Percentiles rank a stretch among this genome's conserved stretches.
phyloP scores from a whole-genome alignment of 2,329 filamentous ascomycete species.

The Alternaria novae-zelandiae region DNA sequence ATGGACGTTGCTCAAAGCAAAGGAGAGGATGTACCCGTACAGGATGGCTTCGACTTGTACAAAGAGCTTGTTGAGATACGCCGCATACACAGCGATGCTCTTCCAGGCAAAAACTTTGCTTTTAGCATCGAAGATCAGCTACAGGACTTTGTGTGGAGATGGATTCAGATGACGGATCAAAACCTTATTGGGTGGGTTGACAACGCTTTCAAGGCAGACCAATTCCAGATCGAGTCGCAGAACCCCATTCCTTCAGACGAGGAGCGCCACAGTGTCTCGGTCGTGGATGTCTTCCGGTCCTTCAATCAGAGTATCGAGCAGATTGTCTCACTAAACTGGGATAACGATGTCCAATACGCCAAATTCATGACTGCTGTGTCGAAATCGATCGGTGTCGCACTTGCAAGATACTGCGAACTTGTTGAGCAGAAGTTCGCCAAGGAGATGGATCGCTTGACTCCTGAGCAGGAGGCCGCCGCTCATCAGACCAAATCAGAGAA shows the following conservation, averaged over 20 bases:
- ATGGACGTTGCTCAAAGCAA: slow-evolving; percentile 73
- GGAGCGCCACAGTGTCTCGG: slow-evolving; percentile 88
- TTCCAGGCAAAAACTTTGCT: slow-evolving; percentile 75
- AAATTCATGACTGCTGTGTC: slow-evolving; percentile 96
- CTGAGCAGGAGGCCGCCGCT: slow-evolving; percentile 80
- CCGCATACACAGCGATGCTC: slow-evolving; percentile 75
- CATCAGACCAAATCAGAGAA: slow-evolving; percentile 87
- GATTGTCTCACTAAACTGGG: slow-evolving; percentile 86
- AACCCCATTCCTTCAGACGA: slow-evolving; percentile 73
- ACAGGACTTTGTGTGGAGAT: slow-evolving; percentile 93
- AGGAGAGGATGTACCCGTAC: slow-evolving; percentile 78
- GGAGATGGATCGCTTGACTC: slow-evolving; percentile 92
- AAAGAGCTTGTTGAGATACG: slow-evolving; percentile 86
- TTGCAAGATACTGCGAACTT: slow-evolving; percentile 89
- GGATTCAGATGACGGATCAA: slow-evolving; percentile 81
- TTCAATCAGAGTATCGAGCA: slow-evolving; percentile 93
- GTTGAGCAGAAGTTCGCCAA: slow-evolving; percentile 83
- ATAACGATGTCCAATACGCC: slow-evolving; percentile 90
- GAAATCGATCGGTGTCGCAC: slow-evolving; percentile 80
- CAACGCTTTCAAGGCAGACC: slow-evolving; percentile 87
- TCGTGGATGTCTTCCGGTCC: slow-evolving; percentile 90
- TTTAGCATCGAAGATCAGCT: slow-evolving; percentile 88
- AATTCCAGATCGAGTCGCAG: slow-evolving; percentile 76
- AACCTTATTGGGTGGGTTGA: slow-evolving; percentile 86
- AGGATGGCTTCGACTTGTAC: slow-evolving; percentile 95